These are phyloP conservation scores for Botryotinia convoluta DNA, from an alignment of 2,329 filamentous ascomycete genomes.

Conservation along the genomic window DNA sequence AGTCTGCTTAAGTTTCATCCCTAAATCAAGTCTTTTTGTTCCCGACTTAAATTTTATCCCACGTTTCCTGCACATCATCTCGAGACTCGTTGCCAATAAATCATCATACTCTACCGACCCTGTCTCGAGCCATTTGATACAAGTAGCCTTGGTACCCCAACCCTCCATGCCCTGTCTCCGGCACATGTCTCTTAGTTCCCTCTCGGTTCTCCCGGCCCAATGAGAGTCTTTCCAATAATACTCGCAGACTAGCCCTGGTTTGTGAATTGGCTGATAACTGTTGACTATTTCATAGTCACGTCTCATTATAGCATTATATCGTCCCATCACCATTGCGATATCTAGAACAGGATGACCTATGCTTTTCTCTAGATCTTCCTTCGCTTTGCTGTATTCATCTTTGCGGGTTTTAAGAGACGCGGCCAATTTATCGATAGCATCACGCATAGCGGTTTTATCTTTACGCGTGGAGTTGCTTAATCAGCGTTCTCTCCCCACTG, in stretches of 20 bases:
- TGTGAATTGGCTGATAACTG: not conserved
- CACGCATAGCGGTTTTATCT: not conserved
- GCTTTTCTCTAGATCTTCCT: constrained; percentile 19
- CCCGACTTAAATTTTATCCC: not conserved
- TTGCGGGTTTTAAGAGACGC: not conserved
- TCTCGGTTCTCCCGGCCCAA: constrained; percentile 25
- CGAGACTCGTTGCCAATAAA: not conserved
- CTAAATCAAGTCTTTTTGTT: not conserved
- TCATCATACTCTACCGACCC: not conserved
- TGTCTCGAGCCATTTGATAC: not conserved
- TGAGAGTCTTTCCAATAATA: constrained; percentile 29
- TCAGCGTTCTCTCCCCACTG: not conserved
- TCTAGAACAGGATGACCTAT: constrained; percentile 24
- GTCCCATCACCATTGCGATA: not conserved
- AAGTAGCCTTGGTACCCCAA: not conserved
- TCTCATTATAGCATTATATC: not conserved
- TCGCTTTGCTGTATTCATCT: not conserved
- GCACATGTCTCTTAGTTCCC: constrained; percentile 25
- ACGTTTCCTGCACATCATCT: not conserved
- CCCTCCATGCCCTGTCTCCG: constrained; percentile 12
- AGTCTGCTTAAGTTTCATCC: not conserved
- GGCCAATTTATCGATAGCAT: not conserved
- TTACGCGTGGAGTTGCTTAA: not conserved
- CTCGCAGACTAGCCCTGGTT: constrained; percentile 17
- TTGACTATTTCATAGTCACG: not conserved